A percentile compares a stretch with the other conserved stretches of the same genome.
Evolutionary conservation across 176 grass and related monocot species (phyloP).

Genomic region (Thinopyrum elongatum): DNA sequence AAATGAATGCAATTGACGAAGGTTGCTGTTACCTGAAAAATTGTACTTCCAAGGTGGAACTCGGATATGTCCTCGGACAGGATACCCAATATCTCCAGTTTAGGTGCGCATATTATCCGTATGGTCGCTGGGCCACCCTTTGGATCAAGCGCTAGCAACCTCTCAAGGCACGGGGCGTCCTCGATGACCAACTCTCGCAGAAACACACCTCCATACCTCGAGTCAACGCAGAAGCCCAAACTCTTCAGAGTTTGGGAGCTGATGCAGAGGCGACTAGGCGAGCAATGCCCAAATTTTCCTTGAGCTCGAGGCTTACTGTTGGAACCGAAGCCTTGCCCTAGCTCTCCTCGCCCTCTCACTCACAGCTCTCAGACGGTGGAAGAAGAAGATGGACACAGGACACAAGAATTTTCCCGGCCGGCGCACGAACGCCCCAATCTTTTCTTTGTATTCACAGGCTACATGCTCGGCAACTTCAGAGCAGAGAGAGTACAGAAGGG

Average conservation of each 20-base stretch:
- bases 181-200: background rate
- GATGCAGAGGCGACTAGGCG: background rate
- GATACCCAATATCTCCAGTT: background rate
- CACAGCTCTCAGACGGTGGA: no score
- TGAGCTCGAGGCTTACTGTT: background rate
- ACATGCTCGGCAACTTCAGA: no score
- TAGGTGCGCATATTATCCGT: background rate
- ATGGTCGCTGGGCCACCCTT: background rate
- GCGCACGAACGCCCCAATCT: no score
- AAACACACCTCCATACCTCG: background rate
- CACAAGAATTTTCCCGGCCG: no score
- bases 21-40: background rate
- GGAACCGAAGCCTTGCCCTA: no score
- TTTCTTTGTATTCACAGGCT: no score
- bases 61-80: background rate
- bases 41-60: background rate
- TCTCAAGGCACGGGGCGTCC: background rate
- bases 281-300: background rate
- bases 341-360: no score
- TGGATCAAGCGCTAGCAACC: background rate
- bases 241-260: background rate
- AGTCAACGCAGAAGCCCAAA: background rate
- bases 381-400: no score
- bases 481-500: no score
- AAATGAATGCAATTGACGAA: background rate